A percentile compares a stretch with the other conserved stretches of the same genome.
These are phyloP conservation scores for Discostella stelligeroides DNA, from an alignment of 108 stramenopile species.

Conservation along the genomic window DNA sequence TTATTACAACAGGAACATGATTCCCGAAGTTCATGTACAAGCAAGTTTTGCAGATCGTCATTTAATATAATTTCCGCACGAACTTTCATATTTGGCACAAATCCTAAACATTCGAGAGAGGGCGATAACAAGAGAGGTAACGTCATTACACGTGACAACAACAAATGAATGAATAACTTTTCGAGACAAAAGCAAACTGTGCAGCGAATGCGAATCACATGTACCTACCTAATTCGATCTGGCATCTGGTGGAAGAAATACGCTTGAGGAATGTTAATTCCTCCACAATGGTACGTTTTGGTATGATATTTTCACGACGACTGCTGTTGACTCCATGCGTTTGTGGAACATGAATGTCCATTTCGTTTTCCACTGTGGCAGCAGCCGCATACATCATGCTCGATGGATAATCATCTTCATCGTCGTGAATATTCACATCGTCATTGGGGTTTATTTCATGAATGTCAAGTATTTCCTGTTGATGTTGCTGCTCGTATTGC, in stretches of 20 bases:
- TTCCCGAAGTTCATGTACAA: conserved; percentile 71
- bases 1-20: conserved; percentile 28
- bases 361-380: background rate
- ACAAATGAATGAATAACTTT: too few relatives aligned
- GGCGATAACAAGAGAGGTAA: too few relatives aligned
- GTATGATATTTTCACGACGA: background rate
- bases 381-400: background rate
- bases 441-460: background rate
- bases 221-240: conserved; percentile 26
- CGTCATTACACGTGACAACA: too few relatives aligned
- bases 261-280: conserved; percentile 63
- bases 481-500: too few relatives aligned
- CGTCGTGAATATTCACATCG: conserved; percentile 28
- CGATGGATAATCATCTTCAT: conserved; percentile 44
- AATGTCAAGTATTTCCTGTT: too few relatives aligned
- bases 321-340: background rate
- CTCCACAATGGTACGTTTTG: conserved; percentile 54
- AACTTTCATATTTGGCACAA: conserved; percentile 81
- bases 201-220: too few relatives aligned
- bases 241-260: conserved; percentile 42
- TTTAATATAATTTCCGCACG: conserved; percentile 76
- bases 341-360: background rate
- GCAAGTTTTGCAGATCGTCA: conserved; percentile 51
- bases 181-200: too few relatives aligned
- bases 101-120: conserved; percentile 33